Conservation (phyloP, 1,284 basidiomycete genomes). For the Ustilago sp. region DNA sequence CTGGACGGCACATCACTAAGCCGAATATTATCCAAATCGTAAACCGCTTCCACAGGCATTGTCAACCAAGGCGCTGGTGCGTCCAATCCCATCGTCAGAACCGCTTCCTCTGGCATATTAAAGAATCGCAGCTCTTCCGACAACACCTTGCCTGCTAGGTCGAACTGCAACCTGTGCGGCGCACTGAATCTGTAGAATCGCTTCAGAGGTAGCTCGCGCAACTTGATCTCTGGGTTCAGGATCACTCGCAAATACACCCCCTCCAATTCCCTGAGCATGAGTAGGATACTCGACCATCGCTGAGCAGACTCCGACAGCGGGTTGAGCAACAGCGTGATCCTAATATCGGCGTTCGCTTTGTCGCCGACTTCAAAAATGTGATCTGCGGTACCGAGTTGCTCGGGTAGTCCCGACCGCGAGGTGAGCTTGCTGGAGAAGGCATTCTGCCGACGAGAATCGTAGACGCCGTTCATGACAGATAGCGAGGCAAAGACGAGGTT, state of each 20-base stretch:
- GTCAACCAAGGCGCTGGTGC: conserved; percentile 91
- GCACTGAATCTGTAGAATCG: conserved; percentile 91
- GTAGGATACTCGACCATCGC: conserved; percentile 79
- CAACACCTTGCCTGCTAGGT: conserved; percentile 75
- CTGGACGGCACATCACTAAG: conserved; percentile 76
- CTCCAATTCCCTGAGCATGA: conserved; percentile 42
- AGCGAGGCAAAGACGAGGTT: conserved; percentile 46
- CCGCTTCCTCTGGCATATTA: conserved; percentile 74
- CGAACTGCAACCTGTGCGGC: conserved; percentile 76
- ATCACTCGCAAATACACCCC: conserved; percentile 59
- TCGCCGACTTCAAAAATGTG: conserved; percentile 76
- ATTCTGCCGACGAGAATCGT: conserved; percentile 29
- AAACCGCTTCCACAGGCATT: conserved; percentile 85
- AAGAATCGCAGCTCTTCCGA: conserved; percentile 45
- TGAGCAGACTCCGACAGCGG: conserved; percentile 87
- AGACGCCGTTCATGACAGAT: conserved; percentile 49
- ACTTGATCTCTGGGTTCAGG: conserved; percentile 53
- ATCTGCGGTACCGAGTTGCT: conserved; percentile 26
- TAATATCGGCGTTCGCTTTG: conserved; percentile 77
- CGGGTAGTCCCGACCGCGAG: conserved; percentile 34
- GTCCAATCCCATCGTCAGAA: conserved; percentile 92
- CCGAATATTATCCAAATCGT: conserved; percentile 96
- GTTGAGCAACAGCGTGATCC: conserved; percentile 82
- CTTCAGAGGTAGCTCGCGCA: conserved; percentile 83
- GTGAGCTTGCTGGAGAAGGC: conserved; percentile 22